A percentile compares a stretch with the other conserved stretches of the same genome.
Evolutionary conservation across 2,329 filamentous ascomycete species (phyloP).

Genomic region (Annulohypoxylon truncatum): DNA sequence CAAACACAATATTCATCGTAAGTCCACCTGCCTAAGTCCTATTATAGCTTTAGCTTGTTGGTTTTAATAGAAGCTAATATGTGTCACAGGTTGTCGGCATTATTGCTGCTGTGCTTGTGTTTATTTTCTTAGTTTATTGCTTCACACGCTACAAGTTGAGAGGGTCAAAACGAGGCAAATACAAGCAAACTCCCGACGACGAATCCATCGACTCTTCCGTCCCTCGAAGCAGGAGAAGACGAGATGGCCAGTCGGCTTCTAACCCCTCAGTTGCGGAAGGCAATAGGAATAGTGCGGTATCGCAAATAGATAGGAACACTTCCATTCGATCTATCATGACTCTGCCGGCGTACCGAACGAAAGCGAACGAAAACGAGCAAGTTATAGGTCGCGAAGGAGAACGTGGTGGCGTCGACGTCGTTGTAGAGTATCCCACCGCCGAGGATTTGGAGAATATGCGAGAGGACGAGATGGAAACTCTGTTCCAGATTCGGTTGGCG

Average conservation of each 20-base stretch:
- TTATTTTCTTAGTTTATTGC: slow-evolving; percentile 31
- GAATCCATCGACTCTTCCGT: slow-evolving; percentile 29
- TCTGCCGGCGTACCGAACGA: slow-evolving; percentile 82
- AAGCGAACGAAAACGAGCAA: slow-evolving; percentile 79
- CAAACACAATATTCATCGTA: slow-evolving; percentile 37
- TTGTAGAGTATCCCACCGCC: slow-evolving; percentile 83
- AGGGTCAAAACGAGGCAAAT: slow-evolving; percentile 48
- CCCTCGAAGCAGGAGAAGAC: slow-evolving; percentile 27
- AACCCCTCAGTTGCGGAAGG: slow-evolving; percentile 40
- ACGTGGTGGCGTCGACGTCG: slow-evolving; percentile 88
- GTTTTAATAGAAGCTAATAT: background rate
- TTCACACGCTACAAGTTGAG: slow-evolving; percentile 21
- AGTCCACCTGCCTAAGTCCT: background rate
- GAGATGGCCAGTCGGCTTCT: slow-evolving; percentile 20
- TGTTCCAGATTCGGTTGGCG: slow-evolving; percentile 88
- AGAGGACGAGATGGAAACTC: slow-evolving; percentile 90
- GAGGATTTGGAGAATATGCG: slow-evolving; percentile 83
- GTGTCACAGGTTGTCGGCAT: slow-evolving; percentile 39
- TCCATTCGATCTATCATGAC: slow-evolving; percentile 96
- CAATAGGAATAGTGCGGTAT: slow-evolving; percentile 45
- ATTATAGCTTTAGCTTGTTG: background rate
- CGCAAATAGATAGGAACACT: slow-evolving; percentile 79
- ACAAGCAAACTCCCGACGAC: slow-evolving; percentile 45
- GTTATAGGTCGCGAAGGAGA: slow-evolving; percentile 91
- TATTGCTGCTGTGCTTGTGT: slow-evolving; percentile 36